Conservation (phyloP, 2,329 filamentous ascomycete species). For the Fusarium miscanthi region DNA sequence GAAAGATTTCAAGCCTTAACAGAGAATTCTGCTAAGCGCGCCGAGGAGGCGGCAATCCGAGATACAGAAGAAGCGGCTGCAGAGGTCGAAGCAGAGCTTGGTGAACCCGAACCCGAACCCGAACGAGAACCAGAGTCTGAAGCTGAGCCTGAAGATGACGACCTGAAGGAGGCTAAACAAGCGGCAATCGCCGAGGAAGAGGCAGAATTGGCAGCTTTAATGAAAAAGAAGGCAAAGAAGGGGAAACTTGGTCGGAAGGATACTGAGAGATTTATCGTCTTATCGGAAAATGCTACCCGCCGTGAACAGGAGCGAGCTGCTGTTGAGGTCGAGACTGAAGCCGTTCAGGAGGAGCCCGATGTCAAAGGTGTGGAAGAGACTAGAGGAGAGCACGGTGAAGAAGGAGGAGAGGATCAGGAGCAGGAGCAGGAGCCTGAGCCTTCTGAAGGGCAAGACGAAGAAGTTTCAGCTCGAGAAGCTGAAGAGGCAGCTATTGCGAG, state of each 20-base stretch:
- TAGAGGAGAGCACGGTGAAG: conserved; percentile 19
- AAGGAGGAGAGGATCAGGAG: conserved; percentile 25
- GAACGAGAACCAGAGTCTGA: conserved; percentile 48
- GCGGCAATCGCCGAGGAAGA: conserved; percentile 47
- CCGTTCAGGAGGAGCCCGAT: conserved; percentile 24
- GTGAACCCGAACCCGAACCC: conserved; percentile 46
- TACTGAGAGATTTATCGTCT: conserved; percentile 30
- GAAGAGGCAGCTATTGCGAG: conserved; percentile 45
- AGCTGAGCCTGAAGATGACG: conserved; percentile 40
- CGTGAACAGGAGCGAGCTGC: conserved; percentile 41
- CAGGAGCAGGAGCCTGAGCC: conserved; percentile 17
- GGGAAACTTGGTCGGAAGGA: conserved; percentile 41
- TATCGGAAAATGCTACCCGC: conserved; percentile 27
- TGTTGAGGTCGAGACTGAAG: conserved; percentile 19
- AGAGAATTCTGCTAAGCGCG: conserved; percentile 17
- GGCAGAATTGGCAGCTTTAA: conserved; percentile 55
- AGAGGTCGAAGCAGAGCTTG: conserved; percentile 43
- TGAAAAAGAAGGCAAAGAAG: conserved; percentile 53
- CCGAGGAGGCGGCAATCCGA: conserved; percentile 20
- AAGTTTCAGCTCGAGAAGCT: conserved; percentile 10
- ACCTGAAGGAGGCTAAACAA: conserved; percentile 38
- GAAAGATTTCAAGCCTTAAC: conserved; percentile 30
- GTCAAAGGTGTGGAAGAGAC: conserved; percentile 42
- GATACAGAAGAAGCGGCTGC: conserved; percentile 42
- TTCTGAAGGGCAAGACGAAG: neutral